Percentiles rank a stretch among this genome's conserved stretches.
These are phyloP conservation scores for Tetracentron sinense DNA, from an alignment of 164 flowering plant genomes.

Conservation along the genomic window DNA sequence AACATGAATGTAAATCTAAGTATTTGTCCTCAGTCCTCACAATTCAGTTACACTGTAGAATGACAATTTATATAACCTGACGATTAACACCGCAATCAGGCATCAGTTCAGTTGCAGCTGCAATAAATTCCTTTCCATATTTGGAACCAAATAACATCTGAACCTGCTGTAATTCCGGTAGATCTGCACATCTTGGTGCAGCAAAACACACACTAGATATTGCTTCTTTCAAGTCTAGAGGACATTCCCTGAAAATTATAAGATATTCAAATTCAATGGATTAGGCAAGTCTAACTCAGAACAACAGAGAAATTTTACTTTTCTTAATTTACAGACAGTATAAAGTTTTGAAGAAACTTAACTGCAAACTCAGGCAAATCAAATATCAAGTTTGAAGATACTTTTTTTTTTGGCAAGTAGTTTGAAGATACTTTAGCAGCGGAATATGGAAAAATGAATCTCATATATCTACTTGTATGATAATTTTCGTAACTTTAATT, in stretches of 20 bases:
- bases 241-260: constrained; percentile 74
- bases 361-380: not conserved
- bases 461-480: not conserved
- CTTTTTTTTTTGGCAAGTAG: not conserved
- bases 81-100: constrained; percentile 98
- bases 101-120: constrained; percentile 87
- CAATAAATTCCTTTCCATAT: constrained; percentile 87
- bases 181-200: constrained; percentile 97
- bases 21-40: too few species aligned
- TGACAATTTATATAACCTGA: constrained; percentile 46
- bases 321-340: too few species aligned
- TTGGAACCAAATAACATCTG: constrained; percentile 74
- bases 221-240: constrained; percentile 93
- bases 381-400: too few species aligned
- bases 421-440: too few species aligned
- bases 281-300: not conserved
- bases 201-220: constrained; percentile 94
- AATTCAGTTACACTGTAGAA: not conserved
- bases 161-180: constrained; percentile 83
- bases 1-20: too few species aligned
- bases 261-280: constrained; percentile 6
- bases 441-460: too few species aligned
- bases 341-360: constrained; percentile 7
- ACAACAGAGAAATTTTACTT: not conserved
- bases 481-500: too few species aligned